These are phyloP conservation scores for Penicillium fuscoglaucum DNA, from an alignment of 2,329 filamentous ascomycete species.

Conservation along the genomic window DNA sequence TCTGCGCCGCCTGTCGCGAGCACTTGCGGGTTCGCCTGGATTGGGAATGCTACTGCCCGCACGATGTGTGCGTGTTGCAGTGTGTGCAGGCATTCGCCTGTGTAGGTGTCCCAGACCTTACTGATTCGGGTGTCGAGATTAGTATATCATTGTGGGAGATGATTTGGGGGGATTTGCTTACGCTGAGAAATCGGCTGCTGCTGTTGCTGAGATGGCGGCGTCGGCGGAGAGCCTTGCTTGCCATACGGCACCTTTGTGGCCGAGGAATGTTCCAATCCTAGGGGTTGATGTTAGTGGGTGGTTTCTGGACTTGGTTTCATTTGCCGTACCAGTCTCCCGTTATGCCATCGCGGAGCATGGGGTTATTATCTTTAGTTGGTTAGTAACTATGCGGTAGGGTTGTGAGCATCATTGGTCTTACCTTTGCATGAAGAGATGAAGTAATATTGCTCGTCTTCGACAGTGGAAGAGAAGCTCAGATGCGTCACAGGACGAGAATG, in stretches of 20 bases:
- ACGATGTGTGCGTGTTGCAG: constrained; percentile 95
- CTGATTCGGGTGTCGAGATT: constrained; percentile 51
- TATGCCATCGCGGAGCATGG: constrained; percentile 94
- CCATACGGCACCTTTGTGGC: constrained; percentile 98
- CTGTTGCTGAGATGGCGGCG: constrained; percentile 84
- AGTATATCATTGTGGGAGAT: constrained; percentile 12
- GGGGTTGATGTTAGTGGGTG: constrained; percentile 15
- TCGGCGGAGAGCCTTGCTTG: constrained; percentile 88
- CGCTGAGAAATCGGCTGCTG: constrained; percentile 94
- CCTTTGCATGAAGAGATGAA: constrained; percentile 92
- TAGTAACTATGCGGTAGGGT: neutral
- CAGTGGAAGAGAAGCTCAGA: constrained; percentile 80
- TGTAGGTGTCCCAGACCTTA: constrained; percentile 96
- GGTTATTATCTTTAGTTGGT: constrained; percentile 75
- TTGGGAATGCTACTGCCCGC: constrained; percentile 84
- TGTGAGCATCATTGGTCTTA: constrained; percentile 34
- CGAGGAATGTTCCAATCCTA: constrained; percentile 94
- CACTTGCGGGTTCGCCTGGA: constrained; percentile 73
- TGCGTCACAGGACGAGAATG: constrained; percentile 92
- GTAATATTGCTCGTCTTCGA: constrained; percentile 83
- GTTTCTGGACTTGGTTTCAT: neutral
- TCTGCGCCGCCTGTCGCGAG: constrained; percentile 93
- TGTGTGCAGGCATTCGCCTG: constrained; percentile 82
- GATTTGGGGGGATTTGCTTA: constrained; percentile 46
- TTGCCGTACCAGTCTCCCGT: constrained; percentile 80